Evolutionary conservation across 371 early-diverging fungal genomes (phyloP).

Genomic region (Mucor lusitanicus): DNA sequence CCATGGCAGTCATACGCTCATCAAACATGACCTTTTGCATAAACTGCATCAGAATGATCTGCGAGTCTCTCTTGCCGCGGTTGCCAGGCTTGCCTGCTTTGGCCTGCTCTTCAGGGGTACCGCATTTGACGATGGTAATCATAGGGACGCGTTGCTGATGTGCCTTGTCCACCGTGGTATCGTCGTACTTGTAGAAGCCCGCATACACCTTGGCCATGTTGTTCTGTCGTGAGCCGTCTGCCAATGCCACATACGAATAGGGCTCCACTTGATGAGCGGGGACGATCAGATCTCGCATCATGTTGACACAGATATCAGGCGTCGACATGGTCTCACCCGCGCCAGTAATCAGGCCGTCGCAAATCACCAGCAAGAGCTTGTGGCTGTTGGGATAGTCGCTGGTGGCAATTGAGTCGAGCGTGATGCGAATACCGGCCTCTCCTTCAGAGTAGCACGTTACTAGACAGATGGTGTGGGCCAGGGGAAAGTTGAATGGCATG

Average conservation of each 20-base stretch:
- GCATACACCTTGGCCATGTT: slow-evolving; percentile 96
- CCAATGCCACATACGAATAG: slow-evolving; percentile 91
- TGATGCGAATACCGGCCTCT: slow-evolving; percentile 85
- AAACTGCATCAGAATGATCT: slow-evolving; percentile 97
- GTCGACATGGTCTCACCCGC: slow-evolving; percentile 78
- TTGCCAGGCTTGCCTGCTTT: slow-evolving; percentile 86
- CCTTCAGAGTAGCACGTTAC: slow-evolving; percentile 95
- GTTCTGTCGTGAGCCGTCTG: slow-evolving; percentile 89
- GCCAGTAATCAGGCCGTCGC: slow-evolving; percentile 90
- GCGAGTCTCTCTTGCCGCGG: slow-evolving; percentile 98
- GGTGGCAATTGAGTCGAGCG: slow-evolving; percentile 92
- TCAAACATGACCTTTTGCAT: slow-evolving; percentile 93
- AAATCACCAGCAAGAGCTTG: slow-evolving; percentile 90
- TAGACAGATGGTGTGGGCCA: slow-evolving; percentile 76
- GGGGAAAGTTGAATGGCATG: slow-evolving; percentile 71
- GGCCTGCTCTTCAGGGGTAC: slow-evolving; percentile 72
- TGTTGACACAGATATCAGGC: slow-evolving; percentile 79
- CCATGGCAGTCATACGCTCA: slow-evolving; percentile 94
- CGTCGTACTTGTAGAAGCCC: slow-evolving; percentile 83
- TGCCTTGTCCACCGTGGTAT: slow-evolving; percentile 50
- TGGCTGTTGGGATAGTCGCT: slow-evolving; percentile 92
- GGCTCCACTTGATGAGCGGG: slow-evolving; percentile 68
- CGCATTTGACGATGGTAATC: slow-evolving; percentile 93
- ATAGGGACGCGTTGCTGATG: slow-evolving; percentile 75
- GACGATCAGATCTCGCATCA: slow-evolving; percentile 79